A percentile compares a stretch with the other conserved stretches of the same genome.
Conservation (phyloP, 306 rosid species). For the Medicago truncatula region DNA sequence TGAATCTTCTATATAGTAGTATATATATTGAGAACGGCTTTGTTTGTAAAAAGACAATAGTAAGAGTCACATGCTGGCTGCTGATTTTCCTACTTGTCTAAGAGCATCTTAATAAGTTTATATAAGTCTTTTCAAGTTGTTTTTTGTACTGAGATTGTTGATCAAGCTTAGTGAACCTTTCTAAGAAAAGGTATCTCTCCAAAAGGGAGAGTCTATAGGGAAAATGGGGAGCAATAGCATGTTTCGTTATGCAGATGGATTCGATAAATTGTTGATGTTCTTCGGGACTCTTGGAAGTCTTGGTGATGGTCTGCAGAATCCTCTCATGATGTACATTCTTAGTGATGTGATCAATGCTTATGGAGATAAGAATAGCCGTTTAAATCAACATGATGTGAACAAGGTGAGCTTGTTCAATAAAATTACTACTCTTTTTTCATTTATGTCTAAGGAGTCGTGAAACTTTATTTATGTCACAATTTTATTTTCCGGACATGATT, state of each 20-base stretch:
- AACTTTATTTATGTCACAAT: neutral
- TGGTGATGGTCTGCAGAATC: conserved; percentile 87
- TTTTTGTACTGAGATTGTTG: neutral
- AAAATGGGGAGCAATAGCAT: conserved; percentile 67
- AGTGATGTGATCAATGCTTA: conserved; percentile 79
- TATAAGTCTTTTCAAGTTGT: conserved; percentile 30
- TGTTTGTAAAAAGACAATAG: conserved; percentile 43
- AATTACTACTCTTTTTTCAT: neutral
- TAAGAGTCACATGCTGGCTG: conserved; percentile 41
- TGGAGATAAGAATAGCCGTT: conserved; percentile 50
- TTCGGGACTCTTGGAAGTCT: conserved; percentile 84
- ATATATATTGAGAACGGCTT: conserved; percentile 37
- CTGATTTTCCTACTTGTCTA: conserved; percentile 34
- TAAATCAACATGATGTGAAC: conserved; percentile 64
- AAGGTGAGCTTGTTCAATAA: conserved; percentile 57
- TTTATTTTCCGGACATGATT: neutral
- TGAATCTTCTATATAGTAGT: conserved; percentile 1
- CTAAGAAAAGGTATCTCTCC: conserved; percentile 12
- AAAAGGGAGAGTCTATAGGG: conserved; percentile 33
- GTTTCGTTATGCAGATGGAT: conserved; percentile 78
- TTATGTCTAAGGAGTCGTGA: neutral
- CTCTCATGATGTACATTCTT: conserved; percentile 83
- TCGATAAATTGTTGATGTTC: conserved; percentile 72
- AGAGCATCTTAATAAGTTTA: conserved; percentile 35
- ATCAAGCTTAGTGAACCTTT: conserved; percentile 35